These are phyloP conservation scores for Paraleonurus japonicus DNA, from an alignment of 257 asterid genomes.

Conservation along the genomic window DNA sequence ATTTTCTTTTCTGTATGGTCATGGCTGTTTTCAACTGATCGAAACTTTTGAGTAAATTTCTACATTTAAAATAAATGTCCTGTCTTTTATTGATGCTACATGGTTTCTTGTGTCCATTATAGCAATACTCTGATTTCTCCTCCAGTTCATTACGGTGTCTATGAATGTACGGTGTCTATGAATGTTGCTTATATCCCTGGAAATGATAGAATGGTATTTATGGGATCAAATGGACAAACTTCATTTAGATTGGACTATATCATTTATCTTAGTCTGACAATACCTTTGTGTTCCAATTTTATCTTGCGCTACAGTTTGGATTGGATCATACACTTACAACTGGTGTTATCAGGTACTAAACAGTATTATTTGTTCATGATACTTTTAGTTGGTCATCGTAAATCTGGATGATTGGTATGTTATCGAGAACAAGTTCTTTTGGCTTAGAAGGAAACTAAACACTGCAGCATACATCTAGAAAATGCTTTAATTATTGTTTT, in stretches of 20 bases:
- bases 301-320: conserved; percentile 71
- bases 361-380: background rate
- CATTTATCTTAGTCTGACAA: conserved; percentile 24
- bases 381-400: background rate
- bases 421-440: background rate
- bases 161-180: background rate
- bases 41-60: background rate
- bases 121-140: background rate
- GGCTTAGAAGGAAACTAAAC: conserved; percentile 19
- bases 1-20: conserved; percentile 2
- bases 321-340: conserved; percentile 99
- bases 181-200: background rate
- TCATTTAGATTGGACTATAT: conserved; percentile 11
- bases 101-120: conserved; percentile 4
- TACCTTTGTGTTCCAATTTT: conserved; percentile 19
- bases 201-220: conserved; percentile 13
- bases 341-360: conserved; percentile 92
- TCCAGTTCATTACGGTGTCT: background rate
- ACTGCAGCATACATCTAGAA: background rate
- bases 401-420: background rate
- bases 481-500: background rate
- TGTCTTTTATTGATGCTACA: background rate
- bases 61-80: background rate
- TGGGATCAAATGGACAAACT: conserved; percentile 9
- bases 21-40: background rate